Base-by-base conservation (phyloP, 768 basidiomycete genomes). In the Lactarius tabidus region DNA sequence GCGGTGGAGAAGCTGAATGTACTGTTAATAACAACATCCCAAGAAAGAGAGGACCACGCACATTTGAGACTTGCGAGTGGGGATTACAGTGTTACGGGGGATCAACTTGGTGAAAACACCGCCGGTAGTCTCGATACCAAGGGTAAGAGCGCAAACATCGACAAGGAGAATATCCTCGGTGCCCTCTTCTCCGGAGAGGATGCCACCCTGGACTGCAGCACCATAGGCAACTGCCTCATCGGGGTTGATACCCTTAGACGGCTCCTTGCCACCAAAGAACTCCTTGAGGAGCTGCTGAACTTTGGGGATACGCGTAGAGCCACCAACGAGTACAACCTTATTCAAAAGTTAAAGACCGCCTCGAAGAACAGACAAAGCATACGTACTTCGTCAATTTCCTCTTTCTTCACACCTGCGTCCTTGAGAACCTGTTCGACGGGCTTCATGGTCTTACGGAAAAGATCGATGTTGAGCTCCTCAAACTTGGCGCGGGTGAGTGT, bases 371-470 rank as follows among this genome's bases (percentile, higher is more conserved):
- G 36, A 41, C 20, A 18, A 51, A 35, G 15, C 1, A 43, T 29
- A 75, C 80, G 45, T 53, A 89, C 90, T 80, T 98, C 95, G 69
- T 95, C 86, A 59, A 99, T 79, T 69, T 94, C 90, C 72, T 98
- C 96, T 85, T 98, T 99, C 87, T 95, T 96, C 75, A 98, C 89
- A 71, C 90, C 90, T 69, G 96, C 91, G 73, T 98, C 96, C 87
- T 97, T 97, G 72, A 98, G 82, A 26, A 98, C 96, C 78, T 98
- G 96, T 78, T 98, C 95, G 67, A 98, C 96, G 68, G 96, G 96
- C 82, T 95, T 95, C 93, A 98, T 93, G 38, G 96, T 99, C 86
- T 96, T 96, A 74, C 96, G 85, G 91, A 99, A 99, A 59, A 98
- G 86, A 73, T 99, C 96, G 81, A 97, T 90, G 86, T 96, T 97